Evolutionary conservation across 73 alveolate species (phyloP).

Genomic region (Uronychia setigera): DNA sequence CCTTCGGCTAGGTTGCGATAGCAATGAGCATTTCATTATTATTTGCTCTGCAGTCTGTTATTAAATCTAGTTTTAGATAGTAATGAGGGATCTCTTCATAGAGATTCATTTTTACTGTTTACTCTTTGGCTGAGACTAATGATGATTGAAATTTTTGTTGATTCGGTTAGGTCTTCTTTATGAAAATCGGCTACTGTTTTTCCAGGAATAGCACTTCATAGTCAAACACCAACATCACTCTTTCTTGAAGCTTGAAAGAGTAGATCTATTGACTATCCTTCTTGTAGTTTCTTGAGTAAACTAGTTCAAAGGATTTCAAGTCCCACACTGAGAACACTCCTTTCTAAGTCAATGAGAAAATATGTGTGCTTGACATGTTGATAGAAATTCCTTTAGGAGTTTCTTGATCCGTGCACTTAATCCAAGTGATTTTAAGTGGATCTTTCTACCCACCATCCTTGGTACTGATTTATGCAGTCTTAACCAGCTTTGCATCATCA

Average conservation of each 20-base stretch:
- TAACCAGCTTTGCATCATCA: constrained; percentile 17
- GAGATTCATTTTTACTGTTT: background rate
- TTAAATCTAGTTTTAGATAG: constrained; percentile 30
- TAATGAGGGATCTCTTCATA: constrained; percentile 47
- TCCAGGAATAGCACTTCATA: constrained; percentile 68
- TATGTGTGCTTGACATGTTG: constrained; percentile 47
- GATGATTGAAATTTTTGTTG: background rate
- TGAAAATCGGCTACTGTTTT: too few species aligned
- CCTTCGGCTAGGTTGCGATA: constrained; percentile 68
- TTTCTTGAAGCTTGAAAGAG: constrained; percentile 73
- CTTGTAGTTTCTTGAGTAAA: constrained; percentile 52
- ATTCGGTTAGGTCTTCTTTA: too few species aligned
- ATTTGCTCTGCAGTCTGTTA: constrained; percentile 64
- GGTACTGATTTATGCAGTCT: background rate
- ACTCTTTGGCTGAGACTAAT: background rate
- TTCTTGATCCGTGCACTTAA: constrained; percentile 76
- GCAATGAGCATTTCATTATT: constrained; percentile 63
- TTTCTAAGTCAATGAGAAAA: constrained; percentile 65
- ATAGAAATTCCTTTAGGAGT: constrained; percentile 69
- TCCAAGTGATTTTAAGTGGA: constrained; percentile 60
- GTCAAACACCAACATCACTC: constrained; percentile 74
- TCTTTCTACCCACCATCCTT: constrained; percentile 17
- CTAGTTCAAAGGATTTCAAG: constrained; percentile 61
- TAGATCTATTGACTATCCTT: constrained; percentile 63
- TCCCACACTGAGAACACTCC: constrained; percentile 91